Evolutionary conservation across 192 early-diverging fungal species (phyloP).

Genomic region (Podila verticillata): DNA sequence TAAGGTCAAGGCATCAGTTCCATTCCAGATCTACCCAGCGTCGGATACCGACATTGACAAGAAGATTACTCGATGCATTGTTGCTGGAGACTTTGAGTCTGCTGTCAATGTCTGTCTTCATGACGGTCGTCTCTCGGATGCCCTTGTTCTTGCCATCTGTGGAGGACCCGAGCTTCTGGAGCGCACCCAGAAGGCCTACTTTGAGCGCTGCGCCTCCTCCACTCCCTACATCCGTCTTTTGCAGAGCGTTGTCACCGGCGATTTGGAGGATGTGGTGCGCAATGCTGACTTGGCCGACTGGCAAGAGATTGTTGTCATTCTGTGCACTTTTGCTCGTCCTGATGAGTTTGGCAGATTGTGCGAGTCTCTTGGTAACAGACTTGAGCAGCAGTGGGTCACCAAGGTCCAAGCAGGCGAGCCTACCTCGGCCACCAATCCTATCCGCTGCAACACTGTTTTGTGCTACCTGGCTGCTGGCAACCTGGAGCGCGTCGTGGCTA

Average conservation of each 20-base stretch:
- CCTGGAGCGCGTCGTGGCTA: constrained; percentile 80
- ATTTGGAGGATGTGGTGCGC: constrained; percentile 83
- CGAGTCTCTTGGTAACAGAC: constrained; percentile 71
- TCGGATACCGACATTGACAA: constrained; percentile 78
- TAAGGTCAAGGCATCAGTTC: constrained; percentile 29
- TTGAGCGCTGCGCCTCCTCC: constrained; percentile 73
- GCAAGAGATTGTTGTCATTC: constrained; percentile 91
- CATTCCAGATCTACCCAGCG: constrained; percentile 63
- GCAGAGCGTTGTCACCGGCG: constrained; percentile 81
- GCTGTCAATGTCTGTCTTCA: constrained; percentile 90
- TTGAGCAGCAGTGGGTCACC: constrained; percentile 58
- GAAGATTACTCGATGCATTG: constrained; percentile 84
- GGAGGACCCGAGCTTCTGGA: constrained; percentile 81
- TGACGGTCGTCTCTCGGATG: constrained; percentile 85
- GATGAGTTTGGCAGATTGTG: constrained; percentile 84
- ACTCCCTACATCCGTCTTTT: constrained; percentile 87
- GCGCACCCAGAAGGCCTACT: constrained; percentile 85
- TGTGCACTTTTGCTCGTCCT: constrained; percentile 91
- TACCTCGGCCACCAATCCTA: constrained; percentile 14
- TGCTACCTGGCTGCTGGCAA: constrained; percentile 87
- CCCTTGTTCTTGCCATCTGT: constrained; percentile 87
- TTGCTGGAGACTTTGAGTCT: constrained; percentile 93
- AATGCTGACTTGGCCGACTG: constrained; percentile 84
- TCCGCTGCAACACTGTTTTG: constrained; percentile 74
- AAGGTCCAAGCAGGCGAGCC: constrained; percentile 24